Percentiles rank a stretch among this genome's conserved stretches.
Conservation (phyloP, 768 basidiomycete genomes). For the Termitomyces sp. region DNA sequence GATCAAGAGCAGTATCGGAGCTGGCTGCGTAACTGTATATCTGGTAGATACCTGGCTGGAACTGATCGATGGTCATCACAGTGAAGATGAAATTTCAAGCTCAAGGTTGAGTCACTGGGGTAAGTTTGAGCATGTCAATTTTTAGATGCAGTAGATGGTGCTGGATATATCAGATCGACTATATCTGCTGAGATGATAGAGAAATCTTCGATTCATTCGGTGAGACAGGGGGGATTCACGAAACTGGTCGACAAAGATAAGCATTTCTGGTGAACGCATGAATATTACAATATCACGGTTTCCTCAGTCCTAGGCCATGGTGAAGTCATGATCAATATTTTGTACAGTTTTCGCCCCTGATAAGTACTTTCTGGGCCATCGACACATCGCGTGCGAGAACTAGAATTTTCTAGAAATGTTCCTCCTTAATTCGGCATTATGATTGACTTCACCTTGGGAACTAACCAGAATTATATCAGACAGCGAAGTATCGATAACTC, state of each 20-base stretch:
- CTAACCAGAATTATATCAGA: background rate
- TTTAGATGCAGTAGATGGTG: background rate
- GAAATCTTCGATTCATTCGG: background rate
- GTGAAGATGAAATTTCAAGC: background rate
- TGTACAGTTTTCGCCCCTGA: background rate
- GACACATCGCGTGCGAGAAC: background rate
- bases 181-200: no score
- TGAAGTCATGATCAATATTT: background rate
- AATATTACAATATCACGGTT: background rate
- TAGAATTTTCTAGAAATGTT: background rate
- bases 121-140: background rate
- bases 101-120: background rate
- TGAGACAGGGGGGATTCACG: background rate
- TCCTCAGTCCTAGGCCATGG: background rate
- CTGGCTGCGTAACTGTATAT: slow-evolving; percentile 11
- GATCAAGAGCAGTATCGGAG: slow-evolving; percentile 14
- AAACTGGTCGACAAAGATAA: no score
- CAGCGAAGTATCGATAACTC: background rate
- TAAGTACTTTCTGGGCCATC: no score
- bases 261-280: background rate
- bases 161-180: background rate
- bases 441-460: background rate
- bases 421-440: background rate
- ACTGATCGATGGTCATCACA: background rate
- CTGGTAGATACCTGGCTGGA: slow-evolving; percentile 16